phyloP scores from a whole-genome alignment of 1,284 basidiomycete species.

The Sporisorium sorghi region DNA sequence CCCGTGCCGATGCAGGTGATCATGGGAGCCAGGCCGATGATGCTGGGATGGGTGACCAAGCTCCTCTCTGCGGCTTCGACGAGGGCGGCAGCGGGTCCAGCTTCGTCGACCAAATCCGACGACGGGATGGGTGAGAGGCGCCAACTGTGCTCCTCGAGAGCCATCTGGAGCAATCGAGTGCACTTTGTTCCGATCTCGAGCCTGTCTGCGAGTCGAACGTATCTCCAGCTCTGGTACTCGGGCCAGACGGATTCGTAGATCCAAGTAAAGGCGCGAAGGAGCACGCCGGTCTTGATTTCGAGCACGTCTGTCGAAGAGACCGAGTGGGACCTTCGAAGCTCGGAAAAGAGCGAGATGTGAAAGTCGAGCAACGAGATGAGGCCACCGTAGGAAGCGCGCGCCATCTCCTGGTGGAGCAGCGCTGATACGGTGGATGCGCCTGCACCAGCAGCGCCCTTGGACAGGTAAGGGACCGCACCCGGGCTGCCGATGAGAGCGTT shows the following conservation, averaged over 20 bases:
- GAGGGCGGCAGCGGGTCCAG: conserved; percentile 24
- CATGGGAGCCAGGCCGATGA: conserved; percentile 80
- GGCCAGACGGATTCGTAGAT: conserved; percentile 87
- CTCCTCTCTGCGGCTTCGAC: conserved; percentile 76
- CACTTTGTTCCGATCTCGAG: conserved; percentile 82
- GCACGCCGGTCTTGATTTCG: conserved; percentile 82
- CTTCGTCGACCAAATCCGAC: conserved; percentile 64
- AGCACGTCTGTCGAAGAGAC: conserved; percentile 73
- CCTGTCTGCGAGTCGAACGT: conserved; percentile 79
- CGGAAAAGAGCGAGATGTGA: conserved; percentile 79
- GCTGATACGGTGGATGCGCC: conserved; percentile 69
- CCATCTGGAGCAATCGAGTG: conserved; percentile 76
- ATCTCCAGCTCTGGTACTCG: conserved; percentile 84
- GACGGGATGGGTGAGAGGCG: conserved; percentile 12
- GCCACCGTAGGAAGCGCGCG: conserved; percentile 81
- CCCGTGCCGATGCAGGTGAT: conserved; percentile 78
- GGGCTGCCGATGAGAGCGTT: conserved; percentile 77
- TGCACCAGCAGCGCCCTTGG: conserved; percentile 16
- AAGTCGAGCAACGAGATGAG: conserved; percentile 81
- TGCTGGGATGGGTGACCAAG: conserved; percentile 78
- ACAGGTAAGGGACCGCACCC: conserved; percentile 39
- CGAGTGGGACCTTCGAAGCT: conserved; percentile 76
- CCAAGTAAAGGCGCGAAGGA: conserved; percentile 80
- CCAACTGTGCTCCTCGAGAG: conserved; percentile 74
- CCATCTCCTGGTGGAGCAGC: conserved; percentile 79